Evolutionary conservation across 306 rosid genomes (phyloP).

Genomic region (Ochetophila trinervis): DNA sequence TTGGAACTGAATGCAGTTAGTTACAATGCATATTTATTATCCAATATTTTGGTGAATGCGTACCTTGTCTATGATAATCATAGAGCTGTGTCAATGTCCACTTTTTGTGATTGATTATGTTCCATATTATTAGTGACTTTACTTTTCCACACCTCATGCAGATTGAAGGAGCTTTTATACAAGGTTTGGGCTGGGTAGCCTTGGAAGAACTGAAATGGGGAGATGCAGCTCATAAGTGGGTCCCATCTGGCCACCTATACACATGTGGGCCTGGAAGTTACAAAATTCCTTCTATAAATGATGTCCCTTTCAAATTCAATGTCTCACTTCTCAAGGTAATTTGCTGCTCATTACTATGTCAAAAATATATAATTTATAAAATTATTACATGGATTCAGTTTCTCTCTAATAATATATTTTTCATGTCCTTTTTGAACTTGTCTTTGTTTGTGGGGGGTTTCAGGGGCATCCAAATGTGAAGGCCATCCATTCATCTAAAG

Average conservation of each 20-base stretch:
- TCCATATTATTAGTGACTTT: background rate
- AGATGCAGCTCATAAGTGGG: constrained; percentile 87
- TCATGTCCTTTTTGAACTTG: background rate
- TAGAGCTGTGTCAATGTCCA: too few relatives aligned
- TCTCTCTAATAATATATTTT: background rate
- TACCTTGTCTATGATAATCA: too few relatives aligned
- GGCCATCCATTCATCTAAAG: constrained; percentile 94
- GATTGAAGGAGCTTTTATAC: constrained; percentile 94
- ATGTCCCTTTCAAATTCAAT: constrained; percentile 68
- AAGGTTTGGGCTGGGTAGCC: constrained; percentile 97
- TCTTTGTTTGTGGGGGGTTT: background rate
- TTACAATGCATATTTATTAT: too few relatives aligned
- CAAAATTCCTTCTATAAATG: constrained; percentile 84
- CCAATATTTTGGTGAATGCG: too few relatives aligned
- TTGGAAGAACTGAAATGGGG: constrained; percentile 98
- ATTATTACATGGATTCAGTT: background rate
- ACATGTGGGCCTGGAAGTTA: constrained; percentile 88
- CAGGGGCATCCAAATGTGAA: constrained; percentile 94
- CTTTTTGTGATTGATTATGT: background rate
- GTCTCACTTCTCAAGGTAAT: constrained; percentile 88
- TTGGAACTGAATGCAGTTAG: too few relatives aligned
- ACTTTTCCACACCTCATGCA: constrained; percentile 18
- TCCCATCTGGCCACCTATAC: constrained; percentile 63
- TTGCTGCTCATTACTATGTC: background rate
- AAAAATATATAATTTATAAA: too few relatives aligned